A percentile compares a stretch with the other conserved stretches of the same genome.
Evolutionary conservation across 78 protist species (phyloP).

Genomic region (Dictyostelium capitatum): DNA sequence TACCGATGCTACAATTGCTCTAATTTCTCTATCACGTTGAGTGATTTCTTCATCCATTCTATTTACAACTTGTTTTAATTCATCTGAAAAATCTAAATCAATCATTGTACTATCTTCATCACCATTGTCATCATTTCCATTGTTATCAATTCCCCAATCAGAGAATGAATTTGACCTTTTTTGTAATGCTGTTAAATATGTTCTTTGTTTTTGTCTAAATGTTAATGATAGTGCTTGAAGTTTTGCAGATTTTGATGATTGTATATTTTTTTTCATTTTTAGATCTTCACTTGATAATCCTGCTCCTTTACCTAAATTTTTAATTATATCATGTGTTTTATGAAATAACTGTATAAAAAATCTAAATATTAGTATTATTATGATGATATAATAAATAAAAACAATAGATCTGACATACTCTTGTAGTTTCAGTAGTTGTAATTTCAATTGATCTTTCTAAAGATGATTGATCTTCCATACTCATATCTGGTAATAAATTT

Average conservation of each 20-base stretch:
- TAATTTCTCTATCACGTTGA: slow-evolving; percentile 28
- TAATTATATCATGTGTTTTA: slow-evolving; percentile 41
- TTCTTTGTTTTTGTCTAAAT: slow-evolving; percentile 59
- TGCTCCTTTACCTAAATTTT: slow-evolving; percentile 16
- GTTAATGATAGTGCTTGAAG: slow-evolving; percentile 22
- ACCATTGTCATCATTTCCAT: neutral
- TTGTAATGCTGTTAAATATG: slow-evolving; percentile 1
- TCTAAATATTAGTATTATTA: neutral
- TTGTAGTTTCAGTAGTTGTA: slow-evolving; percentile 25
- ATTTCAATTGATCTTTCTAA: slow-evolving; percentile 25
- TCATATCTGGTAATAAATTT: slow-evolving; percentile 24
- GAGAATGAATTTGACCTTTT: neutral
- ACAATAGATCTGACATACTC: no score
- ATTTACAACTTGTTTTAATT: neutral
- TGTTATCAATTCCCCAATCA: neutral
- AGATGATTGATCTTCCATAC: slow-evolving; percentile 21
- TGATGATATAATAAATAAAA: neutral
- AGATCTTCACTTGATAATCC: slow-evolving; percentile 12
- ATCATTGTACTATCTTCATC: neutral
- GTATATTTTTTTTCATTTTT: slow-evolving; percentile 61
- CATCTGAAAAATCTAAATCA: slow-evolving; percentile 6
- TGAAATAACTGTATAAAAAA: neutral
- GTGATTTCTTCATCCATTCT: neutral
- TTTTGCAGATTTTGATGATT: slow-evolving; percentile 37
- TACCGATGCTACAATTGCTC: slow-evolving; percentile 15